Percentiles rank a stretch among this genome's conserved stretches.
Evolutionary conservation across 2,329 filamentous ascomycete genomes (phyloP).

Genomic region (Setomelanomma holmii): DNA sequence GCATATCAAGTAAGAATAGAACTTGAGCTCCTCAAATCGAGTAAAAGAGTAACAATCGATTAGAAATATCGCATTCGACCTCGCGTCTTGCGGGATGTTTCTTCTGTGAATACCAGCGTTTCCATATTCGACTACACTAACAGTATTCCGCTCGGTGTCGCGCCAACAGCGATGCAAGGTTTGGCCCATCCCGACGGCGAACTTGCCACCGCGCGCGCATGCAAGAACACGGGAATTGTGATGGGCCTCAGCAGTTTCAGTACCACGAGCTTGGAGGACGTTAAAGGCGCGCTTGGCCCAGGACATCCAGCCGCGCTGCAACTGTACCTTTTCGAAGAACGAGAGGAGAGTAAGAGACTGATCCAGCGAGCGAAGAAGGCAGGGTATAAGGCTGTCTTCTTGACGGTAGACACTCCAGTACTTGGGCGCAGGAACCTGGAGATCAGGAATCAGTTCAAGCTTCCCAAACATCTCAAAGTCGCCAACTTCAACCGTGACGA

Average conservation of each 20-base stretch:
- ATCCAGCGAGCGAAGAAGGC: conserved; percentile 34
- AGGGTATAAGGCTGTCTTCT: conserved; percentile 33
- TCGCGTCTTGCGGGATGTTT: conserved; percentile 51
- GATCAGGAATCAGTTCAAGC: conserved; percentile 35
- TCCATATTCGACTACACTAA: conserved; percentile 21
- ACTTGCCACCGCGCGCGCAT: conserved; percentile 51
- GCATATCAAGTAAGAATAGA: no score
- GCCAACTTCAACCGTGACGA: conserved; percentile 28
- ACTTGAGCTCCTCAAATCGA: no score
- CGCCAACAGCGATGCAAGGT: conserved; percentile 52
- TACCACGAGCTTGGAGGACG: conserved; percentile 51
- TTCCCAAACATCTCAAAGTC: conserved; percentile 29
- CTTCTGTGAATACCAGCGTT: conserved; percentile 45
- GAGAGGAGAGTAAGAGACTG: conserved; percentile 22
- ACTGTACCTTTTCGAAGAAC: conserved; percentile 52
- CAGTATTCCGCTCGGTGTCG: conserved; percentile 52
- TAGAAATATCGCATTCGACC: conserved; percentile 42
- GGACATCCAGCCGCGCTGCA: conserved; percentile 46
- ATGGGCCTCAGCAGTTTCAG: conserved; percentile 50
- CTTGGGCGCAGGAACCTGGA: conserved; percentile 31
- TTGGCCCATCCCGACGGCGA: conserved; percentile 55
- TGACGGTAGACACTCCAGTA: conserved; percentile 35
- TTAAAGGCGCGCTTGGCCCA: conserved; percentile 55
- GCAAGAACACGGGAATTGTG: conserved; percentile 45
- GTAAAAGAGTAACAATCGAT: no score